Percentiles rank a stretch among this genome's conserved stretches.
Conservation (phyloP, 2,329 filamentous ascomycete genomes). For the Pseudogymnoascus sp. region DNA sequence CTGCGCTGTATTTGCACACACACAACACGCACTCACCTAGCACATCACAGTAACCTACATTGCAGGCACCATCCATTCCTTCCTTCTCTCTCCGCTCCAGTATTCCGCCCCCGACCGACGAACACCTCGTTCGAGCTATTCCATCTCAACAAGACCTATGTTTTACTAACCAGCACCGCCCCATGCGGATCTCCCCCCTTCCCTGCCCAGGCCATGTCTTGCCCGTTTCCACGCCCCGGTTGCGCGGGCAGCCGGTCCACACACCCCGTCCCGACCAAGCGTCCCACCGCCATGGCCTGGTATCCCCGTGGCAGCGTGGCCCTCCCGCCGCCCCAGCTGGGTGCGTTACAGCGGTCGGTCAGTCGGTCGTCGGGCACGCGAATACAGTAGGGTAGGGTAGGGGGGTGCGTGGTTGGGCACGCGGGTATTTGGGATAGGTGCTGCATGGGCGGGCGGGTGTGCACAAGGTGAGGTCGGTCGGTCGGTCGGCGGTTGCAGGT, state of each 20-base stretch:
- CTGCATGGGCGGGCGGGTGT: neutral
- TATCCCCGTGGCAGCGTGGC: neutral
- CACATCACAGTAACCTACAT: neutral
- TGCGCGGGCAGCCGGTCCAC: neutral
- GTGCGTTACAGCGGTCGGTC: neutral
- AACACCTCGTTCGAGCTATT: neutral
- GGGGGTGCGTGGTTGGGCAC: neutral
- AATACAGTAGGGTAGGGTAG: neutral
- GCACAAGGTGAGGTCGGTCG: neutral
- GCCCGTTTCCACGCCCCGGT: constrained; percentile 1
- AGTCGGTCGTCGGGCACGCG: neutral
- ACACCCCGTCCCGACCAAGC: neutral
- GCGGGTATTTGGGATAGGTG: neutral
- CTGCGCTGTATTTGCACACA: neutral
- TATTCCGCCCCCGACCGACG: neutral
- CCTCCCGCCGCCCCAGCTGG: neutral
- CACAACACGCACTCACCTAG: neutral
- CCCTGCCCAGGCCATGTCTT: neutral
- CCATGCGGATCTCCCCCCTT: neutral
- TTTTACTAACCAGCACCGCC: neutral
- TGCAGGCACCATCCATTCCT: neutral
- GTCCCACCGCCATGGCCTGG: constrained; percentile 3
- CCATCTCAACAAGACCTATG: neutral
- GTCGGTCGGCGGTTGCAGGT: neutral
- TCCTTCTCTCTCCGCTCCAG: neutral